A percentile compares a stretch with the other conserved stretches of the same genome.
phyloP scores from a whole-genome alignment of 106 monocot species.

The Dioscorea dumetorum region DNA sequence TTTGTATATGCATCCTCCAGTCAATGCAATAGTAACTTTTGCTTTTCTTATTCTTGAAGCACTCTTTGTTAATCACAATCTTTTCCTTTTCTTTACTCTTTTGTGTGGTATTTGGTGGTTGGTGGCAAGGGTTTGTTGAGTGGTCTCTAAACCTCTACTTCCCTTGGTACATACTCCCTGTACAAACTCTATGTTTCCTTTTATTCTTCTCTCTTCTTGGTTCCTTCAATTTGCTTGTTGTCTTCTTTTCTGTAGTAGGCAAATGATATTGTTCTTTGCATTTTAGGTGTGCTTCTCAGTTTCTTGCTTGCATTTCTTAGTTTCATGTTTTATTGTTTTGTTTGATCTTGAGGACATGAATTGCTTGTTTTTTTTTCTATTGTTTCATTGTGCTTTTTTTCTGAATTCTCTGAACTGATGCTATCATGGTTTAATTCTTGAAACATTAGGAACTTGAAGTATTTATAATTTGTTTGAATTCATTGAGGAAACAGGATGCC shows the following conservation, averaged over 20 bases:
- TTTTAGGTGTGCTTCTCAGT: too few relatives aligned
- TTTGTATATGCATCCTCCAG: too few relatives aligned
- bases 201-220: neutral
- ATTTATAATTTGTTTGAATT: too few relatives aligned
- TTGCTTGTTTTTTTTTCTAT: neutral
- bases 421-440: neutral
- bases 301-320: too few relatives aligned
- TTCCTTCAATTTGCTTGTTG: neutral
- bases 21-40: neutral
- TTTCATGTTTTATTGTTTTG: too few relatives aligned
- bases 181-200: slow-evolving; percentile 10
- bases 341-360: too few relatives aligned
- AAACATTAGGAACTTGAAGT: neutral
- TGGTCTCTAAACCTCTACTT: slow-evolving; percentile 1
- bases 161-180: slow-evolving; percentile 11
- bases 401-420: neutral
- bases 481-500: slow-evolving; percentile 30
- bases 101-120: slow-evolving; percentile 33
- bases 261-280: too few relatives aligned
- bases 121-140: slow-evolving; percentile 16
- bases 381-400: neutral
- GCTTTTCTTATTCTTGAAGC: slow-evolving; percentile 6
- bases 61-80: neutral
- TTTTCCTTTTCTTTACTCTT: slow-evolving; percentile 31
- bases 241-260: too few relatives aligned